Evolutionary conservation across 176 grass and related monocot species (phyloP), one percentile per base, ranked within the genome.

Genomic region (Thalia dealbata): DNA sequence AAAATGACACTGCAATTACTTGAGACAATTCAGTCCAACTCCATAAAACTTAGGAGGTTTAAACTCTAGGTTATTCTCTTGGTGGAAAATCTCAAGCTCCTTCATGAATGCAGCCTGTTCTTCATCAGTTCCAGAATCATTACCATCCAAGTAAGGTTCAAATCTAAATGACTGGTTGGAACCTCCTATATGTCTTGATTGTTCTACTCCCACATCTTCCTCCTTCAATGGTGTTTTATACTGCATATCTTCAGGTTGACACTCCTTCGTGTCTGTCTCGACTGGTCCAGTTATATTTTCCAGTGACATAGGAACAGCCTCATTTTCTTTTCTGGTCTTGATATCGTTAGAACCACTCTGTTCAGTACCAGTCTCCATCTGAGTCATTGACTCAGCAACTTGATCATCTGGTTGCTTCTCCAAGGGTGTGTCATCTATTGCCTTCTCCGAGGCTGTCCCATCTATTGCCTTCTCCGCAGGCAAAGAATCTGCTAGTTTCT

Each of bases 21-120:
- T 97, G 50, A 97, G 89, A 71, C 89, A 92, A 76, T 99, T 99
- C 50, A 99, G 77, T 30, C 81, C 85, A 86, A 91, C 87, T 0
- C 95, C 87, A 66, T 99, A 99, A 66, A 99, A 99, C 32, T 93
- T 93, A 0, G 95, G 95, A 15, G 90, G 77, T 79, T 91, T 99
- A 81, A 91, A 99, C 25, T 99, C 95, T 81, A 99, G 65, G 64
- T 83, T 70, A 61, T 85, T 93, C 41, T 75, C 83, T 41, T 32
- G 80, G 77, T 88, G 80, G 78, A 95, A 95, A 69, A 77, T 81
- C 65, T 95, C 85, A 2, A 99, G 79, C 74, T 99, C 95, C 79
- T 86, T 88, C 83, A 99, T 88, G 75, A 99, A 99, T 58, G 82
- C 79, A 70, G 70, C 50, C 71, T 99, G 95, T 78, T 99, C 95